A percentile compares a stretch with the other conserved stretches of the same genome.
These are phyloP conservation scores for Gymnopilus junonius DNA, from an alignment of 768 basidiomycete genomes.

Conservation along the genomic window DNA sequence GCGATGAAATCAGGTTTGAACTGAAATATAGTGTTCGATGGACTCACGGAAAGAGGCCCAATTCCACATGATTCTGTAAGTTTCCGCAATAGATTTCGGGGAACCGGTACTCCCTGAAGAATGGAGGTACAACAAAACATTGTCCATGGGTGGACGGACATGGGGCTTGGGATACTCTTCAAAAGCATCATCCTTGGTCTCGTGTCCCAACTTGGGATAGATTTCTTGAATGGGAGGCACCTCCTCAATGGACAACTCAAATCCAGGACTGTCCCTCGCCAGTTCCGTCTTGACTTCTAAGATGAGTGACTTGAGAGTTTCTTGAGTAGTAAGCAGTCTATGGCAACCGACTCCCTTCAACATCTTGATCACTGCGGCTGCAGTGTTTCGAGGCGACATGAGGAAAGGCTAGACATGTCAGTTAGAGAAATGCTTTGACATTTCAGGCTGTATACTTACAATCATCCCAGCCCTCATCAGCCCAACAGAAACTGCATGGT, in stretches of 20 bases:
- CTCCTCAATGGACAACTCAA: conserved; percentile 33
- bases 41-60: conserved; percentile 40
- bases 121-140: conserved; percentile 42
- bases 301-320: conserved; percentile 33
- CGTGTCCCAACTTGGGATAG: conserved; percentile 44
- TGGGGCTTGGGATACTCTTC: conserved; percentile 28
- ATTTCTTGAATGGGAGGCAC: conserved; percentile 33
- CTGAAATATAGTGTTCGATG: background rate
- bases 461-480: conserved; percentile 39
- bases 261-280: conserved; percentile 18
- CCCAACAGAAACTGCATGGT: conserved; percentile 45
- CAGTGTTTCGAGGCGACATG: conserved; percentile 43
- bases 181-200: conserved; percentile 33
- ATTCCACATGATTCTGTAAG: conserved; percentile 30
- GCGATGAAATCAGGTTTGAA: background rate
- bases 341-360: conserved; percentile 42
- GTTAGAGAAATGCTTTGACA: background rate
- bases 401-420: conserved; percentile 37
- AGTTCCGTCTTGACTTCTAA: conserved; percentile 29
- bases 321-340: conserved; percentile 39
- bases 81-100: conserved; percentile 45
- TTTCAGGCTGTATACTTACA: conserved; percentile 25
- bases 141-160: conserved; percentile 19
- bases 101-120: conserved; percentile 56
- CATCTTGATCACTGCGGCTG: conserved; percentile 38